These are phyloP conservation scores for Babesia ovata DNA, from an alignment of 169 alveolate species.

Conservation along the genomic window DNA sequence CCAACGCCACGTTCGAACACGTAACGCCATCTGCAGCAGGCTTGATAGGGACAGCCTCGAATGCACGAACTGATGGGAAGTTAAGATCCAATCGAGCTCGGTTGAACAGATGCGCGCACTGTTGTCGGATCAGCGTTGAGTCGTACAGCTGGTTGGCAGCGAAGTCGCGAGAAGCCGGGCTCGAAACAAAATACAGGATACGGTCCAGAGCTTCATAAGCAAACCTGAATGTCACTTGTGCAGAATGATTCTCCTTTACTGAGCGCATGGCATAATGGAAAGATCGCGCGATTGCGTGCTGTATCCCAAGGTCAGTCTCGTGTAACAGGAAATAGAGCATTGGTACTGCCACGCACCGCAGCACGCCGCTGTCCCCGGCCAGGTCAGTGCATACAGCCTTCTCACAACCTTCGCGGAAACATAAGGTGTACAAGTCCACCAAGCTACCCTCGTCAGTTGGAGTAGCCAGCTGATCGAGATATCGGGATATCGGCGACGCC, in stretches of 20 bases:
- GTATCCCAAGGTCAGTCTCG: conserved; percentile 6
- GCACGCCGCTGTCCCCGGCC: not conserved
- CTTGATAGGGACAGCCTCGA: not conserved
- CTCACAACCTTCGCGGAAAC: conserved; percentile 4
- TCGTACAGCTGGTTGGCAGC: conserved; percentile 17
- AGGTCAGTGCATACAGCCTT: not conserved
- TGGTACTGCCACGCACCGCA: conserved; percentile 19
- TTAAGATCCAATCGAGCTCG: conserved; percentile 15
- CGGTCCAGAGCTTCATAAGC: conserved; percentile 5
- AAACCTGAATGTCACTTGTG: not conserved
- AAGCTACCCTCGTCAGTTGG: conserved; percentile 3
- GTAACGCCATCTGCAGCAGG: not conserved
- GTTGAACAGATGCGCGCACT: conserved; percentile 14
- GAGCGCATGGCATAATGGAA: not conserved
- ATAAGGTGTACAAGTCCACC: conserved; percentile 1
- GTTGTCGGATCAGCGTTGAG: conserved; percentile 3
- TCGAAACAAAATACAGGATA: conserved; percentile 33
- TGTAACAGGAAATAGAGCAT: not conserved
- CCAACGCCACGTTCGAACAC: conserved; percentile 25
- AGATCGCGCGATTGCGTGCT: conserved; percentile 10
- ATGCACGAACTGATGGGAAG: conserved; percentile 1
- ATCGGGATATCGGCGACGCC: not conserved
- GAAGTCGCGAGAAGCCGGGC: conserved; percentile 26
- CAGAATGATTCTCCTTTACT: not conserved
- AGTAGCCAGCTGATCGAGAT: not conserved